Conservation (phyloP, 331 rosid species). For the Dryas integrifolia region DNA sequence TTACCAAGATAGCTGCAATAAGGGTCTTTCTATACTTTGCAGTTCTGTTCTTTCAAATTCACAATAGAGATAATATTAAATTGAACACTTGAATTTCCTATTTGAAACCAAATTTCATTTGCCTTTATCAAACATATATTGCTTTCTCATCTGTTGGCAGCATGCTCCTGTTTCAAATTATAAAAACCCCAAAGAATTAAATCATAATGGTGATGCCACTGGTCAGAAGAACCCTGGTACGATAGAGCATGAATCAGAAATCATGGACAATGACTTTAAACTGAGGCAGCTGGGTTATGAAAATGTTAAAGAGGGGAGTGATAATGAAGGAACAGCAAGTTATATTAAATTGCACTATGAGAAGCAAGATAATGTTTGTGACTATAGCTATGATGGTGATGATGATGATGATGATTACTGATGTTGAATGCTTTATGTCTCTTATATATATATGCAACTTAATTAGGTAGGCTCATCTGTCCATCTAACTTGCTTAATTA, state of each 20-base stretch:
- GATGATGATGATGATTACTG: constrained; percentile 16
- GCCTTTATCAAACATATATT: neutral
- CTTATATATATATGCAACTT: neutral
- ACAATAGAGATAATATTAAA: neutral
- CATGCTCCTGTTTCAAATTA: constrained; percentile 7
- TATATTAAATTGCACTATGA: neutral
- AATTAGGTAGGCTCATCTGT: neutral
- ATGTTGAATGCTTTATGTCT: neutral
- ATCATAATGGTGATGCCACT: constrained; percentile 16
- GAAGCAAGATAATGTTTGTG: constrained; percentile 25
- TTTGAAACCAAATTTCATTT: neutral
- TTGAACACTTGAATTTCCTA: neutral
- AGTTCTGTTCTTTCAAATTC: neutral
- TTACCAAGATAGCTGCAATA: too few relatives aligned
- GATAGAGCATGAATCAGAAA: constrained; percentile 27
- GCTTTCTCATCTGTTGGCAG: constrained; percentile 25
- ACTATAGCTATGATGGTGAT: constrained; percentile 28
- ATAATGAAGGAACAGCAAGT: constrained; percentile 7
- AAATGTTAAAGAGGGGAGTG: constrained; percentile 23
- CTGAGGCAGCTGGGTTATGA: constrained; percentile 12
- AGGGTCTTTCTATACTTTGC: neutral
- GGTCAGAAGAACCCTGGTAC: constrained; percentile 12
- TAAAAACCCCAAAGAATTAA: constrained; percentile 33
- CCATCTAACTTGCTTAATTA: neutral
- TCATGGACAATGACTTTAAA: constrained; percentile 16